A percentile compares a stretch with the other conserved stretches of the same genome.
Conservation (phyloP, 192 early-diverging fungal genomes). For the Coemansia sp. region DNA sequence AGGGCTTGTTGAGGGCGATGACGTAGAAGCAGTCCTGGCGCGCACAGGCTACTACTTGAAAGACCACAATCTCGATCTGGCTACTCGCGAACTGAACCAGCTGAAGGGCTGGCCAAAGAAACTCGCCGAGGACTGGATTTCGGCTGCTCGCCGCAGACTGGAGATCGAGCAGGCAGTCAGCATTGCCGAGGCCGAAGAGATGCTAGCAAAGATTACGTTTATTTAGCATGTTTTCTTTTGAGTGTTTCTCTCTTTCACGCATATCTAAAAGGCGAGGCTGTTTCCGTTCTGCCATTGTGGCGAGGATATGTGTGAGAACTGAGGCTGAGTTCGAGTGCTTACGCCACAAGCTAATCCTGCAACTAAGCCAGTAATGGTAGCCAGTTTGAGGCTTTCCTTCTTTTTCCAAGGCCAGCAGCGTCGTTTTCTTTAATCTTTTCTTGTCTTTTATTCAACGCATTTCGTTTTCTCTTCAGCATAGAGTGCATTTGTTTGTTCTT, state of each 20-base stretch:
- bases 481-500: constrained; percentile 2
- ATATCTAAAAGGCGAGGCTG: too few species aligned
- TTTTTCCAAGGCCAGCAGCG: too few species aligned
- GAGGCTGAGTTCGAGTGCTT: too few species aligned
- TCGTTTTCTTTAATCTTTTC: too few species aligned
- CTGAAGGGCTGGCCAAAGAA: constrained; percentile 86
- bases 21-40: constrained; percentile 82
- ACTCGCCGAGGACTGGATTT: constrained; percentile 87
- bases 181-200: constrained; percentile 59
- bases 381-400: too few species aligned
- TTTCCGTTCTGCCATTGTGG: too few species aligned
- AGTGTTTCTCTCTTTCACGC: background rate
- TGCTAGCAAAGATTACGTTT: constrained; percentile 45
- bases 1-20: constrained; percentile 81
- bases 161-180: constrained; percentile 87
- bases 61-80: constrained; percentile 79
- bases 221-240: constrained; percentile 11
- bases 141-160: constrained; percentile 74
- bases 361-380: too few species aligned
- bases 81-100: constrained; percentile 90
- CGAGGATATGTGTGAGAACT: too few species aligned
- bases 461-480: background rate
- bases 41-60: constrained; percentile 73
- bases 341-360: too few species aligned
- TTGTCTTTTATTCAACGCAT: background rate